Evolutionary conservation across 2,329 filamentous ascomycete species (phyloP), one percentile per base, ranked within the genome.

Genomic region (Fusarium burgessii): DNA sequence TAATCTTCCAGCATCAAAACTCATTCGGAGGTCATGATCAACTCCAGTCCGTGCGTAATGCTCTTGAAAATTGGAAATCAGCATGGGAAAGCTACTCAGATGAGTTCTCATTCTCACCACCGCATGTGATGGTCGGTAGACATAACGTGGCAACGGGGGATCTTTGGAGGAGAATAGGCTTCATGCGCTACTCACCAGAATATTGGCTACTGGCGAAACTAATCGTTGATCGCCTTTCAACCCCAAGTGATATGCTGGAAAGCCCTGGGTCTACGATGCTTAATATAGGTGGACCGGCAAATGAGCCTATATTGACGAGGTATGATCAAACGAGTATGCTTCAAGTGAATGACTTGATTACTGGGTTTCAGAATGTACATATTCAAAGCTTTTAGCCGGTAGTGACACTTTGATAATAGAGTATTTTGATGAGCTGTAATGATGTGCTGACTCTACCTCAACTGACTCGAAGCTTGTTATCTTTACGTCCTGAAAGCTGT

Each of bases 241-340:
- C 29, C 3, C 11, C 56, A 7, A 12, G n/a, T 6, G 38, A 42
- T 12, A 14, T 25, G 13, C 17, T 52, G 1, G 13, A 9, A 0
- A 38, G 32, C 11, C 23, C 36, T 2, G 25, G 45, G 5, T 27
- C 40, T 15, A 2, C 13, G 12, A 15, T 25, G 2, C 11, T 36
- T n/a, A n/a, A 20, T 18, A 18, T 10, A 6, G 5, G n/a, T 9
- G 10, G 49, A 7, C 27, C 23, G 5, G 15, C 11, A 0, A 29
- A 62, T 17, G 56, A 62, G 5, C 56, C 56, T 1, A 62, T 62
- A 3, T 27, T 62, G 0, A 38, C 59, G 2, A 42, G 57, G 20
- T 62, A 62, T 23, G 59, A 62, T 18, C 59, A 62, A 2, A 62
- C 59, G 12, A 62, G 59, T 1, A 62, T 62, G 59, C 56, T 62